Evolutionary conservation across 2,329 filamentous ascomycete genomes (phyloP).

Genomic region (Plectosphaerella sp.): DNA sequence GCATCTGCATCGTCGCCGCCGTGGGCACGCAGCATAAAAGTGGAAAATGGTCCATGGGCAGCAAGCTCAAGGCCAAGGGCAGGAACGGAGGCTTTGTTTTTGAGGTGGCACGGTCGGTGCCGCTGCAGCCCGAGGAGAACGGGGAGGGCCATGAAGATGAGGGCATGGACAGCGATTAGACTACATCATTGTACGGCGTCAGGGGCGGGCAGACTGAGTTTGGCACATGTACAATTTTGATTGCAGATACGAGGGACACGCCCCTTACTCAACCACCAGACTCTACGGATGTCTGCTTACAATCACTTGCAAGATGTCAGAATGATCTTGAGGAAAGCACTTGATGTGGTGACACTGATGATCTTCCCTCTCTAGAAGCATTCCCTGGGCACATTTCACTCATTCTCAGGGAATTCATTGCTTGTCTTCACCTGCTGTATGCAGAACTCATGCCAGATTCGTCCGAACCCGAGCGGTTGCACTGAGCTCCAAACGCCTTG

Average conservation of each 20-base stretch:
- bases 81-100: conserved; percentile 87
- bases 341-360: too few relatives aligned
- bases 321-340: too few relatives aligned
- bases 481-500: too few relatives aligned
- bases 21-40: conserved; percentile 82
- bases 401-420: too few relatives aligned
- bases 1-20: conserved; percentile 79
- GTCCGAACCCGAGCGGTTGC: too few relatives aligned
- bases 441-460: too few relatives aligned
- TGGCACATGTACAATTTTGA: conserved; percentile 10
- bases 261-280: not conserved
- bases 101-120: conserved; percentile 58
- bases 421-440: too few relatives aligned
- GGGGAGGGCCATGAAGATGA: conserved; percentile 23
- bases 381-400: too few relatives aligned
- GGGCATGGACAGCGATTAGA: conserved; percentile 13
- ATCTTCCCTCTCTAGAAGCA: too few relatives aligned
- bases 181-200: conserved; percentile 3
- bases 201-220: conserved; percentile 6
- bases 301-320: not conserved
- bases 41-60: conserved; percentile 70
- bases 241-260: conserved; percentile 6
- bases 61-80: conserved; percentile 38
- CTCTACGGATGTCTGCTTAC: not conserved
- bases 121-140: conserved; percentile 23